Evolutionary conservation across 2,329 filamentous ascomycete species (phyloP).

Genomic region (Xenoacremonium recifei): DNA sequence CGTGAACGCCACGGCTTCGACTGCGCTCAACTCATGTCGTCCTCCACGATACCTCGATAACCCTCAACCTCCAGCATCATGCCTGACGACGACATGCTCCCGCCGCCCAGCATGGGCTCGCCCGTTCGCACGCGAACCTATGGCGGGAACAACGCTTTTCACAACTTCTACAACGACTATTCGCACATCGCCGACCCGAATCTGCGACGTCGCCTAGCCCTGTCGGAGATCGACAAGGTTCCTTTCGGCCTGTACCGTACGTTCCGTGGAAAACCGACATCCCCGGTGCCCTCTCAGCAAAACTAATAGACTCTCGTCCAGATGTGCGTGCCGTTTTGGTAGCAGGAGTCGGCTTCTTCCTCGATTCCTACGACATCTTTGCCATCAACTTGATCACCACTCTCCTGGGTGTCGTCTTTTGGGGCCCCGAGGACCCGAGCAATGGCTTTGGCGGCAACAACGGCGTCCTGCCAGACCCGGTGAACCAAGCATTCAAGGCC

Average conservation of each 20-base stretch:
- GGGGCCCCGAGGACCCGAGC: slow-evolving; percentile 45
- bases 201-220: slow-evolving; percentile 69
- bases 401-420: slow-evolving; percentile 76
- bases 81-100: slow-evolving; percentile 38
- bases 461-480: slow-evolving; percentile 59
- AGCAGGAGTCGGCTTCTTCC: slow-evolving; percentile 80
- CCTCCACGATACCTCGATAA: too few species aligned
- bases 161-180: slow-evolving; percentile 72
- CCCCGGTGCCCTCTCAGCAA: not conserved
- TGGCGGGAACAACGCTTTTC: slow-evolving; percentile 67
- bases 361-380: slow-evolving; percentile 80
- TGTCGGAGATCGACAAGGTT: slow-evolving; percentile 78
- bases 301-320: slow-evolving; percentile 17
- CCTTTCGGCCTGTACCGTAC: slow-evolving; percentile 70
- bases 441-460: slow-evolving; percentile 52
- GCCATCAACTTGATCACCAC: slow-evolving; percentile 72
- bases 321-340: slow-evolving; percentile 72
- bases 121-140: slow-evolving; percentile 38
- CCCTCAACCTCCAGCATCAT: slow-evolving; percentile 25
- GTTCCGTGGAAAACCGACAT: slow-evolving; percentile 15
- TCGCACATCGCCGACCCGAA: slow-evolving; percentile 70
- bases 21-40: slow-evolving; percentile 23
- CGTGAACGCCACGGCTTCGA: not conserved
- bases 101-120: slow-evolving; percentile 35
- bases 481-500: slow-evolving; percentile 77